phyloP scores from a whole-genome alignment of 2,329 filamentous ascomycete species.

The Trichoderma polysporum region DNA sequence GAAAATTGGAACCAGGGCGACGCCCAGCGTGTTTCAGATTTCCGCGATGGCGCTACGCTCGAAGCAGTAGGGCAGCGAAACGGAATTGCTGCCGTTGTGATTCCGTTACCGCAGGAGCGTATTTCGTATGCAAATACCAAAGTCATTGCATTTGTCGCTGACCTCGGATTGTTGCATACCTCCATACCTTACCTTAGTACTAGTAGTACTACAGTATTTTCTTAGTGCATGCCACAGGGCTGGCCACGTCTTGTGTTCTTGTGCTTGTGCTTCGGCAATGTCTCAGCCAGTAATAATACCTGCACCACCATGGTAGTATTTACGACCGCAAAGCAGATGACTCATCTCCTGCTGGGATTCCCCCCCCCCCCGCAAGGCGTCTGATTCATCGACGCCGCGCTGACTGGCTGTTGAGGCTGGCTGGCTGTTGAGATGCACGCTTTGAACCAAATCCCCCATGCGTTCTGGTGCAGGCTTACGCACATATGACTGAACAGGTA shows the following conservation, averaged over 20 bases:
- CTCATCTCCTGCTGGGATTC: background rate
- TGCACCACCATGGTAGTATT: no score
- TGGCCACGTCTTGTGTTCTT: no score
- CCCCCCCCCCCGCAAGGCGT: slow-evolving; percentile 11
- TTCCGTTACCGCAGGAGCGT: no score
- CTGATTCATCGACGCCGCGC: slow-evolving; percentile 11
- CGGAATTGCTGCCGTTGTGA: background rate
- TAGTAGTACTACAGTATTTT: no score
- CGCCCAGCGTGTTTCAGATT: slow-evolving; percentile 18
- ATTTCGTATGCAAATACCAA: no score
- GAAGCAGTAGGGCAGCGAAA: background rate
- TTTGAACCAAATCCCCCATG: background rate
- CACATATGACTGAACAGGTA: background rate
- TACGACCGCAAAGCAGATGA: slow-evolving; percentile 1
- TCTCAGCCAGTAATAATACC: background rate
- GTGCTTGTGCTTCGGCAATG: no score
- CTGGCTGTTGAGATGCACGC: background rate
- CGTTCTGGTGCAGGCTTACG: background rate
- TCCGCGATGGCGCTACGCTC: slow-evolving; percentile 16
- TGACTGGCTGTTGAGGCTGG: slow-evolving; percentile 8
- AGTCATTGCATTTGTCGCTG: no score
- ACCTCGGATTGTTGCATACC: no score
- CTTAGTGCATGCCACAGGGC: no score
- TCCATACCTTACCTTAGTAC: no score
- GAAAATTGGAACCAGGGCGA: slow-evolving; percentile 6